These are phyloP conservation scores for Madurella fahalii DNA, from an alignment of 2,329 filamentous ascomycete species.

Conservation along the genomic window DNA sequence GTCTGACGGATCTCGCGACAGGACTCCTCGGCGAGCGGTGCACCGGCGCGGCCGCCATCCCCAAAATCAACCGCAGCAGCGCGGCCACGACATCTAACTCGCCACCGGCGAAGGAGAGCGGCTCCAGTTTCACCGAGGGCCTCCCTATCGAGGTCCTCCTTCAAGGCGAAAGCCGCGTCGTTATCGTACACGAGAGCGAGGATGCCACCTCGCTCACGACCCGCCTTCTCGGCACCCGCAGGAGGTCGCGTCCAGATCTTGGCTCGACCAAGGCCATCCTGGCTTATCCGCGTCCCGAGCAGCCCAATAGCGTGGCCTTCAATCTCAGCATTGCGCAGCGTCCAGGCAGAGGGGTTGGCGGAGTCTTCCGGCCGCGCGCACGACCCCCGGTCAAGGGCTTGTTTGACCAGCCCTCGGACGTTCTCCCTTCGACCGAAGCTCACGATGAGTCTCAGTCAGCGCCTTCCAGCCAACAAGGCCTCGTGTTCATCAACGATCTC, in stretches of 20 bases:
- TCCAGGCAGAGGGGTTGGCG: slow-evolving; percentile 28
- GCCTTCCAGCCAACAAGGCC: slow-evolving; percentile 28
- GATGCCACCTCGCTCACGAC: slow-evolving; percentile 31
- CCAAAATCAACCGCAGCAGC: slow-evolving; percentile 6
- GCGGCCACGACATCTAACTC: slow-evolving; percentile 15
- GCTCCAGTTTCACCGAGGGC: slow-evolving; percentile 27
- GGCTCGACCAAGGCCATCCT: slow-evolving; percentile 49
- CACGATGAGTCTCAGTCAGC: slow-evolving; percentile 25
- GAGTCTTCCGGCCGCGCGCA: slow-evolving; percentile 31
- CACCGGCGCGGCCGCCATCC: slow-evolving; percentile 47
- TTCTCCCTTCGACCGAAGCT: slow-evolving; percentile 27
- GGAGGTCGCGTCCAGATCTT: slow-evolving; percentile 32
- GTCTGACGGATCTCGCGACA: slow-evolving; percentile 48
- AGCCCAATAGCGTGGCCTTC: slow-evolving; percentile 42
- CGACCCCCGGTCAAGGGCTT: slow-evolving; percentile 18
- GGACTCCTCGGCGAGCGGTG: slow-evolving; percentile 56
- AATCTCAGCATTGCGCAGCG: slow-evolving; percentile 45
- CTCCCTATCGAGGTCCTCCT: slow-evolving; percentile 52
- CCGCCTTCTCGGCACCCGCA: slow-evolving; percentile 35
- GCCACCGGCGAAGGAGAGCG: slow-evolving; percentile 12
- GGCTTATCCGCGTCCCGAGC: slow-evolving; percentile 46
- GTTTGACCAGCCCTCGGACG: slow-evolving; percentile 19
- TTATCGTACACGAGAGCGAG: slow-evolving; percentile 52
- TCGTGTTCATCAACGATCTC: slow-evolving; percentile 50
- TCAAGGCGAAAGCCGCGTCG: slow-evolving; percentile 52